These are phyloP conservation scores for Apocynum venetum DNA, from an alignment of 257 asterid genomes.

Conservation along the genomic window DNA sequence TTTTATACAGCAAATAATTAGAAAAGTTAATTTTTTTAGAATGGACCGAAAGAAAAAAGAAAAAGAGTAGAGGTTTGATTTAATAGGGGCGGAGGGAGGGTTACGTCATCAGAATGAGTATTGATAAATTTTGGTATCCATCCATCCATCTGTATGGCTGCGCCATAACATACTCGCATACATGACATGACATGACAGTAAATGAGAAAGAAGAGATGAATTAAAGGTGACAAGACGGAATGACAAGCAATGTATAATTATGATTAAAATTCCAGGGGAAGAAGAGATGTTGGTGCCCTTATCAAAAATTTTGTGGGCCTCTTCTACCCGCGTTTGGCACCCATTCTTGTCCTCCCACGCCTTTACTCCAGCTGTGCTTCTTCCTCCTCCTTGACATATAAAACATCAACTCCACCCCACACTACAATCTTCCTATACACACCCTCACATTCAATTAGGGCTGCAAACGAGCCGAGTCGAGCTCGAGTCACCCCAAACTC, in stretches of 20 bases:
- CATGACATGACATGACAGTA: constrained; percentile 18
- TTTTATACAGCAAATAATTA: too few species aligned
- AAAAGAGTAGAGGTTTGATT: neutral
- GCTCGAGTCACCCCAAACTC: too few species aligned
- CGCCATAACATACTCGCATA: constrained; percentile 23
- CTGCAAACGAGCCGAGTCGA: too few species aligned
- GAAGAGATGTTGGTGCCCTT: neutral
- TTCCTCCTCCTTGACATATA: neutral
- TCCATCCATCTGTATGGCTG: neutral
- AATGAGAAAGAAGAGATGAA: neutral
- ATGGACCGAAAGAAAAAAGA: too few species aligned
- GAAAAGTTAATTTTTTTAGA: neutral
- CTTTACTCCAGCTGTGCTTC: neutral
- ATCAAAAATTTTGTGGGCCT: too few species aligned
- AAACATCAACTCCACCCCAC: too few species aligned
- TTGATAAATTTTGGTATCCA: neutral
- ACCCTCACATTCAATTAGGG: too few species aligned
- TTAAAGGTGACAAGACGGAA: neutral
- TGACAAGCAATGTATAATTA: neutral
- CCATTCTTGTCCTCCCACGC: neutral
- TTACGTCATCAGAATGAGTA: neutral
- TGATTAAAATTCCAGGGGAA: neutral
- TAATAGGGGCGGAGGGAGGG: neutral
- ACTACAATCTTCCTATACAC: too few species aligned
- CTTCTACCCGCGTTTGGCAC: neutral